Base-by-base conservation (phyloP, 2,329 filamentous ascomycete species). In the Claviceps monticola region DNA sequence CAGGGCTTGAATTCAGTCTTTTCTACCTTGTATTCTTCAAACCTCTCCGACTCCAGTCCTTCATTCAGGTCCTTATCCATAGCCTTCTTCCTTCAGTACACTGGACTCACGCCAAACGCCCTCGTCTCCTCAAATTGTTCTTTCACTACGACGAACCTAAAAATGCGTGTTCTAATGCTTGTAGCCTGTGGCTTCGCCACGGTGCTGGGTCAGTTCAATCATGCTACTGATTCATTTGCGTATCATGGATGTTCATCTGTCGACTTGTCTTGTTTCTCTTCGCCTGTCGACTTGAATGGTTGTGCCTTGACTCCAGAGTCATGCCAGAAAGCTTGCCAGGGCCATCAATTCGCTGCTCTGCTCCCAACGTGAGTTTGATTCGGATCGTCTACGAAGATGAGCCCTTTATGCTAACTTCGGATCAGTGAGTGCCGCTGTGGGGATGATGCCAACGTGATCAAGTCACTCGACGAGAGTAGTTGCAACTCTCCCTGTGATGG, bases 401-500 rank as follows among this genome's bases (percentile, higher is more conserved):
- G 3, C 14, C 5, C 3, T 2, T 1, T 29, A 2, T 9, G 50
- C 60, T 55, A 60, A 54, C 41, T 41, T 44, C 9, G 6, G 37
- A 6, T 1, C 38, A 69, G 66, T 54, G 61, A 60, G 14, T 69
- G 66, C 19, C 66, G 61, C 47, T 69, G 66, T 48, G 66, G 66
- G 49, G 60, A 68, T 48, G 59, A 68, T 53, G 39, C 53, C 21
- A 57, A 57, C 2, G 63, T 59, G 2, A 57, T 68, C 50, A 59
- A 55, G 11, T 42, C 58, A 7, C 49, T 61, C 38, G 58, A 65
- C 19, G 64, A 67, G 47, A 55, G 50, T 29, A 56, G 56, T 17
- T 69, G 66, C 54, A 61, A 68, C 50, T 54, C 62, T 48, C 54
- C 60, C 1, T 68, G 66, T 53, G 57, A 60, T 51, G 56, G 59